Percentiles rank a stretch among this genome's conserved stretches.
Conservation (phyloP, 768 basidiomycete genomes). For the Agaricus subrufescens region DNA sequence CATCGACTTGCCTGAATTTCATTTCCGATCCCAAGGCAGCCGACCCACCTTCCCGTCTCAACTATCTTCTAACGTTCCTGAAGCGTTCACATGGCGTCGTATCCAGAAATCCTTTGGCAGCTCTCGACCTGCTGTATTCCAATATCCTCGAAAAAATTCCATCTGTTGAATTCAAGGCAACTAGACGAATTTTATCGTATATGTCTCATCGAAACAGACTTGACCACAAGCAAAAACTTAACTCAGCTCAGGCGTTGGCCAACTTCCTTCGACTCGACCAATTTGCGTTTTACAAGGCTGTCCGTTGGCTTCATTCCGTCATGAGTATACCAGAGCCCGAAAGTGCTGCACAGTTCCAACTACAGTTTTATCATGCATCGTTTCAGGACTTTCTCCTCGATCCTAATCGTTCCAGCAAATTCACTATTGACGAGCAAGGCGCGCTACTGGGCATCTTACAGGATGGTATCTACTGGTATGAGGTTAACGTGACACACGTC, state of each 20-base stretch:
- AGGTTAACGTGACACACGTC: background rate
- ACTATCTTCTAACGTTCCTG: too few relatives aligned
- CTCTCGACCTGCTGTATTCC: too few relatives aligned
- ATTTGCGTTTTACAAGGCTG: background rate
- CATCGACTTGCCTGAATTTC: too few relatives aligned
- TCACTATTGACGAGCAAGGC: background rate
- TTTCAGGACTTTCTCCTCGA: conserved; percentile 1
- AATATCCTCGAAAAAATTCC: too few relatives aligned
- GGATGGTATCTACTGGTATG: background rate
- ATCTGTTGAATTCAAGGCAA: too few relatives aligned
- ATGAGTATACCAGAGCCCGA: background rate
- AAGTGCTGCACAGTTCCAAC: background rate
- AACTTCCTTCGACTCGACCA: conserved; percentile 1
- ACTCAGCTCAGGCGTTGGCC: background rate
- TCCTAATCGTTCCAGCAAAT: background rate
- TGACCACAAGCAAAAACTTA: background rate
- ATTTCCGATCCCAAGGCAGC: too few relatives aligned
- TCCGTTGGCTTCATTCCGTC: background rate
- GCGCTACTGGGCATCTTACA: background rate
- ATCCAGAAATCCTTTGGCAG: too few relatives aligned
- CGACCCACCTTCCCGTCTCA: too few relatives aligned
- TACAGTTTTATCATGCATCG: background rate
- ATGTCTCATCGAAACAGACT: background rate
- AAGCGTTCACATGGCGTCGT: too few relatives aligned
- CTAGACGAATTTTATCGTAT: background rate